Evolutionary conservation across 352 stramenopile species (phyloP).

Genomic region (Elongisporangium senticosum): DNA sequence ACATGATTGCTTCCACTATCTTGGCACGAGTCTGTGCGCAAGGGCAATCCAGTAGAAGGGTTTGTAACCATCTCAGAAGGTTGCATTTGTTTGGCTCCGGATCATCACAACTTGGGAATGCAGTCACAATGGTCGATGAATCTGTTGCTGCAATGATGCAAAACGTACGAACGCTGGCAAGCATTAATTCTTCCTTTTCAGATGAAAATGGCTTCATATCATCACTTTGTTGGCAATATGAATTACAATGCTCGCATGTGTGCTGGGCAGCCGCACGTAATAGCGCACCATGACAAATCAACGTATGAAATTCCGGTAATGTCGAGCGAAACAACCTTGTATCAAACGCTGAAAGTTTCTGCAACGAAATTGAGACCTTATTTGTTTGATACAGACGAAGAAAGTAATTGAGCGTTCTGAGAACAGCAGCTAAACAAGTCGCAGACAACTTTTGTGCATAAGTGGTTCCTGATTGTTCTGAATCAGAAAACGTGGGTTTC

Average conservation of each 20-base stretch:
- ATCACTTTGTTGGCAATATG: not conserved
- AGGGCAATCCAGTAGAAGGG: slow-evolving; percentile 20
- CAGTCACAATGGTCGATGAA: not conserved
- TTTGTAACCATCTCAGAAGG: slow-evolving; percentile 11
- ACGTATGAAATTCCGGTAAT: slow-evolving; percentile 25
- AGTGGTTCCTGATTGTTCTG: slow-evolving; percentile 1
- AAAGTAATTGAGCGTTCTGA: slow-evolving; percentile 40
- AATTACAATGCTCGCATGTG: not conserved
- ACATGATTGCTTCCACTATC: slow-evolving; percentile 6
- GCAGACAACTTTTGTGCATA: slow-evolving; percentile 32
- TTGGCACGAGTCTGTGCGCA: slow-evolving; percentile 14
- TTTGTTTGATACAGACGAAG: slow-evolving; percentile 16
- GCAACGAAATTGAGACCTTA: not conserved
- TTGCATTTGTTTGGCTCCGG: not conserved
- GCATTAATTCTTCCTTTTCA: slow-evolving; percentile 10
- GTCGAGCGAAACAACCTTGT: slow-evolving; percentile 20
- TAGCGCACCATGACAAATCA: slow-evolving; percentile 9
- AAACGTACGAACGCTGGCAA: slow-evolving; percentile 8
- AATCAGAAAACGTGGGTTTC: not conserved
- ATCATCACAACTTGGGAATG: not conserved
- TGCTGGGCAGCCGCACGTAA: not conserved
- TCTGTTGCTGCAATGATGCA: not conserved
- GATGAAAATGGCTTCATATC: slow-evolving; percentile 4
- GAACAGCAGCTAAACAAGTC: slow-evolving; percentile 49
- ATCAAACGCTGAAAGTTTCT: slow-evolving; percentile 21